Base-by-base conservation (phyloP, 352 stramenopile species). In the Pythium dissimile region DNA sequence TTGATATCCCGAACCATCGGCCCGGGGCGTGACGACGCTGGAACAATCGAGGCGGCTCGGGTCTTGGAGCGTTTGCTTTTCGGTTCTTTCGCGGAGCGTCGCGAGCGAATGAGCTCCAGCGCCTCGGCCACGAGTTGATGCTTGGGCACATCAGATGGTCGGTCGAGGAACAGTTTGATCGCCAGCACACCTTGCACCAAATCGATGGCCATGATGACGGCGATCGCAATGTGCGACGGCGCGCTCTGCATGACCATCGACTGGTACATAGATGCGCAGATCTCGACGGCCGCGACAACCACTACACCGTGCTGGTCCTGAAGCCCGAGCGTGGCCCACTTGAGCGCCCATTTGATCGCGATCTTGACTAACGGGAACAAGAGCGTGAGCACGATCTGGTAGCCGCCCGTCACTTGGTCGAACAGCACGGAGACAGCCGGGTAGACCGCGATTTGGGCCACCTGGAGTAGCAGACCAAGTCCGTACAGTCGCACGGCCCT, bases 151-250 rank as follows among this genome's bases (percentile, higher is more conserved):
- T 26, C 3, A 4, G 41, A n/a, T 12, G 55, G 57, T 18, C 52
- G 51, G 32, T 70, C 62, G 44, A 70, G 53, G 41, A 70, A 58
- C 24, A 66, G 31, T 41, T 70, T 70, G 35, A 70, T 32, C 4
- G 46, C 16, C 31, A 59, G 23, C 3, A 66, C 13, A 0, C 55
- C 62, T 15, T 57, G 44, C 7, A 70, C 1, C 2, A 65, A 47
- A 30, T 70, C 62, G 23, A 66, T 13, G 16, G 5, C 39, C 50
- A 70, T 70, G 39, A 70, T 62, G 18, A 62, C 31, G 1, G n/a
- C 28, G 5, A 65, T 39, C 3, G 62, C 62, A 0, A 54, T 27
- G 12, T 52, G 27, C 5, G 54, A 65, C 4, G 62, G 54, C 3
- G 55, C 16, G 15, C 23, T 62, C 32, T 69, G 62, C 27, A 70